A percentile compares a stretch with the other conserved stretches of the same genome.
phyloP scores from a whole-genome alignment of 441 rosid genomes.

The Arabidopsis hybrid region DNA sequence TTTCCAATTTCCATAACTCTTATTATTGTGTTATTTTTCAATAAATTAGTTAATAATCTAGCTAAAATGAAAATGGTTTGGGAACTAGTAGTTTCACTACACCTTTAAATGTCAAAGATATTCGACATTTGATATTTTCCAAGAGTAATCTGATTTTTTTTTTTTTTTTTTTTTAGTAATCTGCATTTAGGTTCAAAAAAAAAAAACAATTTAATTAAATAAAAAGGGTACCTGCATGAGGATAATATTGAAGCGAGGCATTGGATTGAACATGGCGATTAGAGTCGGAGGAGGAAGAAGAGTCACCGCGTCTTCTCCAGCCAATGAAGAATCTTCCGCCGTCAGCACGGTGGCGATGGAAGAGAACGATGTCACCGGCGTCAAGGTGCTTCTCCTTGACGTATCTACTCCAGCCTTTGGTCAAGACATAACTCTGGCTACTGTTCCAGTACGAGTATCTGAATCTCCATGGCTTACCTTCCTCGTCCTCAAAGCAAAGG shows the following conservation, averaged over 20 bases:
- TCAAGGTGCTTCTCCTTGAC: slow-evolving; percentile 94
- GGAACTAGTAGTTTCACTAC: not conserved
- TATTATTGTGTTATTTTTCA: not conserved
- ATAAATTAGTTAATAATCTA: slow-evolving; percentile 18
- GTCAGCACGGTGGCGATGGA: slow-evolving; percentile 74
- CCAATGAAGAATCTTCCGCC: slow-evolving; percentile 74
- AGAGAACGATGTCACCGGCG: slow-evolving; percentile 85
- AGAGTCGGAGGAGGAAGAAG: slow-evolving; percentile 46
- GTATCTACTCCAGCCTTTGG: slow-evolving; percentile 97
- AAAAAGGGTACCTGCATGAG: slow-evolving; percentile 67
- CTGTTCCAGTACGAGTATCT: slow-evolving; percentile 99
- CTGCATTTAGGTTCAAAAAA: no score
- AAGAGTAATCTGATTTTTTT: no score
- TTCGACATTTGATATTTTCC: no score
- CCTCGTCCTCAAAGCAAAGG: slow-evolving; percentile 89
- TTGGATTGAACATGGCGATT: slow-evolving; percentile 52
- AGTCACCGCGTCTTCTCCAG: slow-evolving; percentile 68
- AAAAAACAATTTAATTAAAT: not conserved
- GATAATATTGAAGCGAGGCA: slow-evolving; percentile 48
- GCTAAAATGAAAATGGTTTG: not conserved
- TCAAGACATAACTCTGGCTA: slow-evolving; percentile 93
- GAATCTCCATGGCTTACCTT: slow-evolving; percentile 86
- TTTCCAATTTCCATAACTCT: not conserved
- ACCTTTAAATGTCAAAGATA: no score
- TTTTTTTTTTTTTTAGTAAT: no score